Percentiles rank a stretch among this genome's conserved stretches.
phyloP scores from a whole-genome alignment of 2,329 filamentous ascomycete genomes.

The Aspergillus pseudonomiae region DNA sequence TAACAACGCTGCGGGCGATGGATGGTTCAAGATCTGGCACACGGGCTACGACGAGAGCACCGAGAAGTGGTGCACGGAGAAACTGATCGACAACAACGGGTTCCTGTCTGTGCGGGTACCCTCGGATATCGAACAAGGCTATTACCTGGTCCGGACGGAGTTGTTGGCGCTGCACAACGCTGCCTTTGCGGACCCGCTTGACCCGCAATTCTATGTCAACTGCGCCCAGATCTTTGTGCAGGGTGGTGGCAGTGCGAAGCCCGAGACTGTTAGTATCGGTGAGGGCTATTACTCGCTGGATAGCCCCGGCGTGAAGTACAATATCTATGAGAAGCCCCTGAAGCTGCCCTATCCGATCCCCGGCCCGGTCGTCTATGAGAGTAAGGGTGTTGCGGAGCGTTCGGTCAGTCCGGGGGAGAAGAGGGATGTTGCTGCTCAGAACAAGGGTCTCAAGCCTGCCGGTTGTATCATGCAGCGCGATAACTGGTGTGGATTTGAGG shows the following conservation, averaged over 20 bases:
- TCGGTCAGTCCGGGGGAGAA: constrained; percentile 12
- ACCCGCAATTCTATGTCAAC: constrained; percentile 74
- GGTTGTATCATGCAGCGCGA: constrained; percentile 67
- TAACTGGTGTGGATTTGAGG: constrained; percentile 71
- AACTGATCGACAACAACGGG: constrained; percentile 66
- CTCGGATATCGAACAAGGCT: constrained; percentile 61
- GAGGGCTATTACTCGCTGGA: constrained; percentile 60
- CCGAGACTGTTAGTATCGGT: constrained; percentile 64
- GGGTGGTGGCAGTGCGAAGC: constrained; percentile 52
- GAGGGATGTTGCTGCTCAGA: constrained; percentile 34
- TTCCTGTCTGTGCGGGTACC: constrained; percentile 66
- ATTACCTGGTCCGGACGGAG: constrained; percentile 74
- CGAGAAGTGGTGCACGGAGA: constrained; percentile 70
- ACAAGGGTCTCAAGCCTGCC: constrained; percentile 56
- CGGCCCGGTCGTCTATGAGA: constrained; percentile 59
- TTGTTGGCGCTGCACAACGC: constrained; percentile 67
- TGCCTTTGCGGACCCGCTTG: constrained; percentile 53
- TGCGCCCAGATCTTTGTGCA: constrained; percentile 72
- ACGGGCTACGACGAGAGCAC: constrained; percentile 63
- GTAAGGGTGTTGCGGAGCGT: constrained; percentile 28
- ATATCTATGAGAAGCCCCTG: constrained; percentile 62
- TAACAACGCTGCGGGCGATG: constrained; percentile 60
- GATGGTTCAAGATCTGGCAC: constrained; percentile 80
- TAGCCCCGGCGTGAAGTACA: constrained; percentile 62
- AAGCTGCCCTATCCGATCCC: constrained; percentile 61